A percentile compares a stretch with the other conserved stretches of the same genome.
Conservation (phyloP, 306 rosid species). For the Bauhinia variegata region DNA sequence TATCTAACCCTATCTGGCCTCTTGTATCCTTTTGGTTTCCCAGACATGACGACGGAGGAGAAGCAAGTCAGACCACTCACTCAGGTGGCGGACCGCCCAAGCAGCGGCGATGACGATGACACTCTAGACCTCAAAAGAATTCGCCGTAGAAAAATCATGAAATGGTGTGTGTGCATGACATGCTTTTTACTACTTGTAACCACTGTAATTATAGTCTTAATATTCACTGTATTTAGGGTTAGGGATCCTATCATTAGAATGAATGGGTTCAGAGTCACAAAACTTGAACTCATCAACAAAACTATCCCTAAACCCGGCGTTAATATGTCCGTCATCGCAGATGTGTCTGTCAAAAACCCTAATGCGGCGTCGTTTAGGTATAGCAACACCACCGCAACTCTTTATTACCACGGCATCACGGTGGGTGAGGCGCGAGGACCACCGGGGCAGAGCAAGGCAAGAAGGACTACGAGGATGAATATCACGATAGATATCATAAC, state of each 20-base stretch:
- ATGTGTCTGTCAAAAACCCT: constrained; percentile 64
- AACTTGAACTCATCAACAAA: constrained; percentile 41
- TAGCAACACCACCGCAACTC: constrained; percentile 58
- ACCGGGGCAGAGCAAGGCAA: constrained; percentile 52
- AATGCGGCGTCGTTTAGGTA: constrained; percentile 62
- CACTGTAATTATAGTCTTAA: constrained; percentile 38
- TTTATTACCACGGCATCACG: constrained; percentile 44
- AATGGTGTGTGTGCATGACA: constrained; percentile 40
- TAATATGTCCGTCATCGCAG: constrained; percentile 53
- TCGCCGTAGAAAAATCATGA: constrained; percentile 37
- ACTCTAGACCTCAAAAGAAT: neutral
- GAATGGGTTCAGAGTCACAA: constrained; percentile 50
- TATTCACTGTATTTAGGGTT: constrained; percentile 55
- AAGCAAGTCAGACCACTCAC: constrained; percentile 62
- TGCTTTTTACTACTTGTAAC: constrained; percentile 30
- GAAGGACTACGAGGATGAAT: constrained; percentile 59
- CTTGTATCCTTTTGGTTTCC: neutral
- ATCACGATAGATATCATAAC: constrained; percentile 48
- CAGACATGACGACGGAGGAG: constrained; percentile 42
- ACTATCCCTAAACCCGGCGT: constrained; percentile 36
- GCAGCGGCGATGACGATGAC: constrained; percentile 31
- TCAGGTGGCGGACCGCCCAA: constrained; percentile 22
- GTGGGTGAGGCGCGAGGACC: constrained; percentile 65
- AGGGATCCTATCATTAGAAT: constrained; percentile 56
- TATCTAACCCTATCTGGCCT: neutral